These are phyloP conservation scores for Arachis hypogaea DNA, from an alignment of 306 rosid species.

Conservation along the genomic window DNA sequence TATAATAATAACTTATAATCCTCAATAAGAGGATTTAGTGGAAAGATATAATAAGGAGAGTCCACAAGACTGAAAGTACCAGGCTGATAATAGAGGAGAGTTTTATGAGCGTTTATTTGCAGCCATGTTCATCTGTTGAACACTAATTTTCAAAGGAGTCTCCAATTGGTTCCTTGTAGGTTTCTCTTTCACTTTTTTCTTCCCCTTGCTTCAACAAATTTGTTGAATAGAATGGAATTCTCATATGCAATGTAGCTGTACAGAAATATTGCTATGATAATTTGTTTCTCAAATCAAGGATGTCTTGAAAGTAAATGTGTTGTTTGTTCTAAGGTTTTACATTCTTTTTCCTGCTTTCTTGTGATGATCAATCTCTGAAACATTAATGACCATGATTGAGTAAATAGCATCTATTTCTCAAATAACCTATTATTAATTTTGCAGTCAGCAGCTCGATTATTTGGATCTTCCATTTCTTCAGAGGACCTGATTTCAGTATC, in stretches of 20 bases:
- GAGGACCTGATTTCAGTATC: slow-evolving; percentile 82
- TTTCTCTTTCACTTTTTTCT: neutral
- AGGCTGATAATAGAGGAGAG: slow-evolving; percentile 5
- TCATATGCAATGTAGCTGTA: slow-evolving; percentile 15
- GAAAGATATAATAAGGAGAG: neutral
- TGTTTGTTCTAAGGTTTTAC: slow-evolving; percentile 10
- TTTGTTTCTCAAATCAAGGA: slow-evolving; percentile 20
- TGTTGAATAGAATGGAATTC: slow-evolving; percentile 15
- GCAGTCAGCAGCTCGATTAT: slow-evolving; percentile 95
- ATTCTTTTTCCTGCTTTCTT: neutral
- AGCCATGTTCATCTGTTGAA: slow-evolving; percentile 1
- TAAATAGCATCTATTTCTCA: slow-evolving; percentile 14
- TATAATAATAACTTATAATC: slow-evolving; percentile 3
- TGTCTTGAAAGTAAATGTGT: slow-evolving; percentile 22
- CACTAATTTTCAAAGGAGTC: neutral
- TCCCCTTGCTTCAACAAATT: slow-evolving; percentile 3
- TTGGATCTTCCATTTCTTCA: slow-evolving; percentile 84
- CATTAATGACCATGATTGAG: slow-evolving; percentile 12
- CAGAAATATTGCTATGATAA: neutral
- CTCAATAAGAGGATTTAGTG: slow-evolving; percentile 15
- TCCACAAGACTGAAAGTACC: neutral
- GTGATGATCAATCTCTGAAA: neutral
- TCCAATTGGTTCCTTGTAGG: neutral
- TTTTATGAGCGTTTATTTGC: slow-evolving; percentile 19
- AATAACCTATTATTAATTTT: slow-evolving; percentile 30